Percentiles rank a stretch among this genome's conserved stretches.
phyloP scores from a whole-genome alignment of 2,329 filamentous ascomycete species.

The Penicillium sp. region DNA sequence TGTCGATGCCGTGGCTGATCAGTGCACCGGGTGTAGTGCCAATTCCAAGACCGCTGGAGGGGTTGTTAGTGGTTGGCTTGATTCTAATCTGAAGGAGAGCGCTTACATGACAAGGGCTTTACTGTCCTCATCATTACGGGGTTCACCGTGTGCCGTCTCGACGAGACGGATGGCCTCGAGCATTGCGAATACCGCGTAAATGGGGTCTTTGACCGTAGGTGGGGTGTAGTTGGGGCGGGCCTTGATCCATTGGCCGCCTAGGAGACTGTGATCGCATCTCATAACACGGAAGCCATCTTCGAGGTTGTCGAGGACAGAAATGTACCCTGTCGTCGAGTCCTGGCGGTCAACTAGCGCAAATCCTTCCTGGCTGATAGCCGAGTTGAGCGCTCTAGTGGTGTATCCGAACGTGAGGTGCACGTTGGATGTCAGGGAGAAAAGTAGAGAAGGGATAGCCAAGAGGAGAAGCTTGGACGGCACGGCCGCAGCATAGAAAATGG shows the following conservation, averaged over 20 bases:
- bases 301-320: slow-evolving; percentile 83
- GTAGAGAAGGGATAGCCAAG: slow-evolving; percentile 71
- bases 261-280: slow-evolving; percentile 90
- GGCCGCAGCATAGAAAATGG: slow-evolving; percentile 66
- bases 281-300: slow-evolving; percentile 76
- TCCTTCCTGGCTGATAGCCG: slow-evolving; percentile 65
- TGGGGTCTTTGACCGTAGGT: slow-evolving; percentile 72
- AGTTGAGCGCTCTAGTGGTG: slow-evolving; percentile 68
- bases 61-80: slow-evolving; percentile 17
- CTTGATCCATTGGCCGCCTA: slow-evolving; percentile 87
- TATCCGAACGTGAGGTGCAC: slow-evolving; percentile 69
- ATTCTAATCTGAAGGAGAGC: slow-evolving; percentile 15
- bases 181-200: slow-evolving; percentile 96
- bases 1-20: slow-evolving; percentile 85
- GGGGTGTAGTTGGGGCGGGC: slow-evolving; percentile 55
- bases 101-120: slow-evolving; percentile 84
- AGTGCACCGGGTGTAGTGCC: slow-evolving; percentile 89
- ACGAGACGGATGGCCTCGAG: slow-evolving; percentile 88
- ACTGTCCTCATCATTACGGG: slow-evolving; percentile 65
- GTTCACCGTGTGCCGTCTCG: slow-evolving; percentile 54
- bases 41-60: slow-evolving; percentile 78
- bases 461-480: slow-evolving; percentile 72
- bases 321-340: slow-evolving; percentile 88
- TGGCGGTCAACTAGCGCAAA: slow-evolving; percentile 79
- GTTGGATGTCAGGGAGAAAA: slow-evolving; percentile 69